Conservation (phyloP, 2,329 filamentous ascomycete species). For the Phaeosphaeriaceae sp. region DNA sequence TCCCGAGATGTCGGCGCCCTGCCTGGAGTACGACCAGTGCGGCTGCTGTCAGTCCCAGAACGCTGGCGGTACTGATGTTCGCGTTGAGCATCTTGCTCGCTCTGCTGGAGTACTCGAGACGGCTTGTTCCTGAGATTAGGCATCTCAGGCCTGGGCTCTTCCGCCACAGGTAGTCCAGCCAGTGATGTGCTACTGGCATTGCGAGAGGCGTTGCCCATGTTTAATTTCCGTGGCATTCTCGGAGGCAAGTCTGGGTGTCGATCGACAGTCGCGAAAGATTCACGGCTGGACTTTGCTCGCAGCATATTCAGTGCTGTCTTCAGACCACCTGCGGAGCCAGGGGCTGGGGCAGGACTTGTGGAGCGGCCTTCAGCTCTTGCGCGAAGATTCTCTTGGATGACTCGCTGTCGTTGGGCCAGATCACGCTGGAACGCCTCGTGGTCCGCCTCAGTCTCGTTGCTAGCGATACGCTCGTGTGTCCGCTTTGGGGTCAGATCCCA, state of each 20-base stretch:
- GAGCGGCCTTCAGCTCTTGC: slow-evolving; percentile 65
- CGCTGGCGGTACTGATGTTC: slow-evolving; percentile 40
- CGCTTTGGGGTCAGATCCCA: slow-evolving; percentile 60
- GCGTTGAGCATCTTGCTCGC: slow-evolving; percentile 44
- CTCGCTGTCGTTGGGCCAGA: slow-evolving; percentile 72
- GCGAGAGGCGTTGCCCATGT: slow-evolving; percentile 55
- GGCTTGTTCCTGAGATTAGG: slow-evolving; percentile 37
- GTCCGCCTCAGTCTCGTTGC: slow-evolving; percentile 61
- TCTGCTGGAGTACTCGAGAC: slow-evolving; percentile 41
- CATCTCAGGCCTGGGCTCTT: slow-evolving; percentile 37
- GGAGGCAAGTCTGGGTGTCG: slow-evolving; percentile 51
- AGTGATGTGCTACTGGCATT: slow-evolving; percentile 49
- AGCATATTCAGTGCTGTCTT: slow-evolving; percentile 69
- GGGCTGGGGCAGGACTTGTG: slow-evolving; percentile 46
- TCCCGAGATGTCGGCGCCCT: slow-evolving; percentile 56
- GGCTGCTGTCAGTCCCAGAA: slow-evolving; percentile 45
- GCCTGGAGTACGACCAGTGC: slow-evolving; percentile 33
- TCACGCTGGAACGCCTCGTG: slow-evolving; percentile 76
- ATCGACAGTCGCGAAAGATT: slow-evolving; percentile 64
- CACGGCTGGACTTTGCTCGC: slow-evolving; percentile 70
- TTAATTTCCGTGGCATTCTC: slow-evolving; percentile 69
- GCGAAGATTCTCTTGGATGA: slow-evolving; percentile 76
- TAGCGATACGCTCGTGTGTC: slow-evolving; percentile 57
- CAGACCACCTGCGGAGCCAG: slow-evolving; percentile 48
- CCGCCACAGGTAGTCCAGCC: slow-evolving; percentile 25